phyloP scores from a whole-genome alignment of 129 eudicot species.

The Artemisia tridentata region DNA sequence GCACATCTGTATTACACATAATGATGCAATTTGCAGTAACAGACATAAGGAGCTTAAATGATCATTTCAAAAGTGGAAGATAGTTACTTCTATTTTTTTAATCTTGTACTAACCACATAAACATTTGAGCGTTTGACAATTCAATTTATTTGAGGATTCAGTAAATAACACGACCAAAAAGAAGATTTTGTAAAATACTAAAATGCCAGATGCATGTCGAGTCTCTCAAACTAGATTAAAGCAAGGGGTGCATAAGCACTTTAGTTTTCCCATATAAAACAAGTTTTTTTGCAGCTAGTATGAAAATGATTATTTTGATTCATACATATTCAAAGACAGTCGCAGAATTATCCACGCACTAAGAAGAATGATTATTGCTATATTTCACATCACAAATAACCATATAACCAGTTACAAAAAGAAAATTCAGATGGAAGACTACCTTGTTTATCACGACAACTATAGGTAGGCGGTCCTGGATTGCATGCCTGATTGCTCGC shows the following conservation, averaged over 20 bases:
- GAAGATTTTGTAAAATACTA: not conserved
- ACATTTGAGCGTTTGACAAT: too few species aligned
- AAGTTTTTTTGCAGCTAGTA: constrained; percentile 3
- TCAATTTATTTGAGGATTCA: not conserved
- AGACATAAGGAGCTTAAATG: too few species aligned
- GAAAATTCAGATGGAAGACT: constrained; percentile 3
- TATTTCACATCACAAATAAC: not conserved
- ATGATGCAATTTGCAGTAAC: too few species aligned
- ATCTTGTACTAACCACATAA: too few species aligned
- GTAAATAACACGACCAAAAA: not conserved
- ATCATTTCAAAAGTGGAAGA: too few species aligned
- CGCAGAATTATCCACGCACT: not conserved
- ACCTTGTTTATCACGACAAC: constrained; percentile 98
- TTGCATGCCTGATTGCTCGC: constrained; percentile 97
- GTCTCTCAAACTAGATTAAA: not conserved
- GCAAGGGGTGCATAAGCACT: not conserved
- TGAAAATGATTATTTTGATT: not conserved
- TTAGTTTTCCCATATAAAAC: not conserved
- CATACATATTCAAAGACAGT: not conserved
- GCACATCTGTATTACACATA: too few species aligned
- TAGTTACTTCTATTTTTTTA: too few species aligned
- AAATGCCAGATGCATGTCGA: not conserved
- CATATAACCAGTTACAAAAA: not conserved
- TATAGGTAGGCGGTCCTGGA: constrained; percentile 89
- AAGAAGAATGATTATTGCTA: not conserved